Evolutionary conservation across 202 grass and related monocot species (phyloP).

Genomic region (Setaria italica): DNA sequence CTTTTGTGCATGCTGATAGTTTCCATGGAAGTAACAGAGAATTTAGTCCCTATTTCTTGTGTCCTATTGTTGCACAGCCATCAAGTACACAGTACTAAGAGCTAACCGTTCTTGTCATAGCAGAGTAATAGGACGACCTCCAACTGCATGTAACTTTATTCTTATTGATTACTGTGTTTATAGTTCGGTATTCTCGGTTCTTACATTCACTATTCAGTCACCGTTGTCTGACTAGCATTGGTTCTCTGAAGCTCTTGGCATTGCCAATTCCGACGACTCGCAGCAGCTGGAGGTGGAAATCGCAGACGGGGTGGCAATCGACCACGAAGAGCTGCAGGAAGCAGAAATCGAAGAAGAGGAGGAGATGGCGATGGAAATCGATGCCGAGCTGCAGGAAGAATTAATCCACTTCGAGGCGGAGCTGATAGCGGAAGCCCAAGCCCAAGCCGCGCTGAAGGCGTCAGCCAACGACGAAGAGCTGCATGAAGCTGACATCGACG

Average conservation of each 20-base stretch:
- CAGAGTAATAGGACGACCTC: neutral
- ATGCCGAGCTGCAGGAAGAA: neutral
- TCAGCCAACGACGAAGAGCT: neutral
- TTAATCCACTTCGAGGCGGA: too few species aligned
- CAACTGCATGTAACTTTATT: neutral
- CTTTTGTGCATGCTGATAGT: neutral
- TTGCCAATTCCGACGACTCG: neutral
- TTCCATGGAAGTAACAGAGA: neutral
- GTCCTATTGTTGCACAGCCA: neutral
- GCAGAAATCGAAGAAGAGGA: neutral
- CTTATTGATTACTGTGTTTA: neutral
- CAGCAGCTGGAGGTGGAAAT: neutral
- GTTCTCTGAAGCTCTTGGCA: neutral
- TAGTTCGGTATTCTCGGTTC: neutral
- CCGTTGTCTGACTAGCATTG: neutral
- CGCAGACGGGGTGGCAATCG: neutral
- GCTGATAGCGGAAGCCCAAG: too few species aligned
- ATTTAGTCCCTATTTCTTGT: too few species aligned
- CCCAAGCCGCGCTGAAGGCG: too few species aligned
- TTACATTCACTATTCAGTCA: neutral
- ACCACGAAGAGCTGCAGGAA: neutral
- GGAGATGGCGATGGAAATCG: too few species aligned
- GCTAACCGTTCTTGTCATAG: neutral
- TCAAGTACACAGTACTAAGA: neutral
- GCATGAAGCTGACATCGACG: neutral